Evolutionary conservation across 2,329 filamentous ascomycete genomes (phyloP), one percentile per base, ranked within the genome.

Genomic region (Aspergillus unguis): DNA sequence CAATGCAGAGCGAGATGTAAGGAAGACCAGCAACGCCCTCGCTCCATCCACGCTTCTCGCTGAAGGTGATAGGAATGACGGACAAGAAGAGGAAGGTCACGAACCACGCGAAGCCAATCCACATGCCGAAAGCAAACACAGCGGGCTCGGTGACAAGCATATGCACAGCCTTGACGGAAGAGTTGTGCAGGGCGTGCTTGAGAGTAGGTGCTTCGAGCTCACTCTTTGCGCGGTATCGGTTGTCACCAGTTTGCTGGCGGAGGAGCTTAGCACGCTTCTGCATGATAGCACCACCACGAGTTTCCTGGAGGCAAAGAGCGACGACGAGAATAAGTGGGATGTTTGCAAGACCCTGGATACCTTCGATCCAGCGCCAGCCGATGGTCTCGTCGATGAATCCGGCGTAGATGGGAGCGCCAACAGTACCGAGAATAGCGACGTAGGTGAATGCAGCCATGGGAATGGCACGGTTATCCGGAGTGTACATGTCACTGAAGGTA

Each of bases 291-390:
- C 74, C 72, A 42, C 75, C 76, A n/a, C 75, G 72, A 11, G 76
- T 79, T 53, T 78, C 76, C 3, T 66, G 67, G 45, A 79, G 75
- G 65, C 72, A 74, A 57, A 75, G 45, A 49, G 74, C 67, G 56
- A 79, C 71, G 50, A 70, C 56, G 54, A 78, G 70, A 11, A 73
- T 63, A 5, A 80, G 73, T 4, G 77, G 77, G 31, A 80, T 71
- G 61, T 80, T 80, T 58, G 75, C 73, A 3, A 81, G 61, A 6
- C 78, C 78, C 58, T 80, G 77, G 40, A 80, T 76, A 46, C 77
- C 78, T 62, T 80, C 71, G 27, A 80, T 74, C 78, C 78, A 81
- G 50, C 78, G 68, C 78, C 78, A 80, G 49, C 77, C 77, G 25
- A 81, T 68, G 37, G 75, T 67, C 60, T 79, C 69, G 62, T 80